Conservation (phyloP, 352 stramenopile species). For the Phytophthora crassamura region DNA sequence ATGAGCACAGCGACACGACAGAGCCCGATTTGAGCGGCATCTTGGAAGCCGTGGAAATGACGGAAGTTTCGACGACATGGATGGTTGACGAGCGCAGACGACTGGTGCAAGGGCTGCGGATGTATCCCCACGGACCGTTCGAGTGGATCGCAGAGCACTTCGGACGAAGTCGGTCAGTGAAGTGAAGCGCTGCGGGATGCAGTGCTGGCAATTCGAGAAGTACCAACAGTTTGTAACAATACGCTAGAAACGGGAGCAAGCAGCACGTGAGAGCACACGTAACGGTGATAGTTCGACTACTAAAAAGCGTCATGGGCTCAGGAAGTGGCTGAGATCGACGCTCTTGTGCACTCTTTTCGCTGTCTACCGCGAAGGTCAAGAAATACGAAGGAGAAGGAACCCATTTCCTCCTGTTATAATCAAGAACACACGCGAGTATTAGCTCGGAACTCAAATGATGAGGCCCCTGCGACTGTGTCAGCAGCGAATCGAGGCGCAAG, state of each 20-base stretch:
- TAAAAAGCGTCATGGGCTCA: background rate
- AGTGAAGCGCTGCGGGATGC: conserved; percentile 1
- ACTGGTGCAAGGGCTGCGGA: background rate
- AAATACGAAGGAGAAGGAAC: too few relatives aligned
- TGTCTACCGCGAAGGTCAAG: background rate
- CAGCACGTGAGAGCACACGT: background rate
- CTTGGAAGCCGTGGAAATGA: conserved; percentile 1
- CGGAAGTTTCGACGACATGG: background rate
- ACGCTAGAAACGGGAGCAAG: background rate
- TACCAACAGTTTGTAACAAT: background rate
- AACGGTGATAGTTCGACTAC: background rate
- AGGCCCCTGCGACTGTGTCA: too few relatives aligned
- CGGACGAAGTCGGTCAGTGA: background rate
- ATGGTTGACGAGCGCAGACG: conserved; percentile 6
- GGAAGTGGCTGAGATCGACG: conserved; percentile 8
- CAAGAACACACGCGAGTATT: too few relatives aligned
- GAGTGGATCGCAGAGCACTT: background rate
- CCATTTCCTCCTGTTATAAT: too few relatives aligned
- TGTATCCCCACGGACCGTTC: background rate
- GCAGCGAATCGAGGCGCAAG: background rate
- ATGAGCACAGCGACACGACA: too few relatives aligned
- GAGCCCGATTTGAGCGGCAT: background rate
- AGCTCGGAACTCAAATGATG: too few relatives aligned
- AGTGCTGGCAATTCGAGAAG: conserved; percentile 5
- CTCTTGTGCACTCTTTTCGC: conserved; percentile 5